A percentile compares a stretch with the other conserved stretches of the same genome.
phyloP scores from a whole-genome alignment of 192 early-diverging fungal species.

The Spizellomyces sp. region DNA sequence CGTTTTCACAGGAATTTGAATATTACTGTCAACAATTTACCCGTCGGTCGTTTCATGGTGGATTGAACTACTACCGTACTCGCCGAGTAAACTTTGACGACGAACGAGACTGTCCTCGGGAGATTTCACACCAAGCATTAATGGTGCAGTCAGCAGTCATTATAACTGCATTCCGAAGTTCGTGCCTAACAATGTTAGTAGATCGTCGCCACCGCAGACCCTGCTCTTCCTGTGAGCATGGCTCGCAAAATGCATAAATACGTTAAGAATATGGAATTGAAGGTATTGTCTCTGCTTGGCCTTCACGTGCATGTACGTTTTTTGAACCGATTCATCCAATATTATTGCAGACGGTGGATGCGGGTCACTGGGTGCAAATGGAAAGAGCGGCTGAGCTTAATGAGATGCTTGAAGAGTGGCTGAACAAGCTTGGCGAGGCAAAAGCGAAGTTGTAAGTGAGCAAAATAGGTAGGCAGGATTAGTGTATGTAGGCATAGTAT shows the following conservation, averaged over 20 bases:
- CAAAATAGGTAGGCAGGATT: too few species aligned
- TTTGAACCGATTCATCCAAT: background rate
- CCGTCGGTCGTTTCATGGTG: conserved; percentile 51
- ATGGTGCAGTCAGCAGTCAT: background rate
- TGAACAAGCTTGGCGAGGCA: background rate
- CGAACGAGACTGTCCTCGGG: conserved; percentile 15
- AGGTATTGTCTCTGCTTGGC: background rate
- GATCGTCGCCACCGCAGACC: background rate
- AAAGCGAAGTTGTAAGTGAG: background rate
- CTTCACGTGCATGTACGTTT: background rate
- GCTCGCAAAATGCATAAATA: conserved; percentile 23
- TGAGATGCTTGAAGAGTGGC: conserved; percentile 20
- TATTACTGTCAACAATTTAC: conserved; percentile 55
- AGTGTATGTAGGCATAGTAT: too few species aligned
- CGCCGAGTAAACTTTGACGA: conserved; percentile 38
- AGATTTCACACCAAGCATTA: background rate
- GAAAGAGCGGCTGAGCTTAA: conserved; percentile 26
- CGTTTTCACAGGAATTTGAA: conserved; percentile 40
- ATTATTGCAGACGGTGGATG: conserved; percentile 1
- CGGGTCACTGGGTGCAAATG: conserved; percentile 32
- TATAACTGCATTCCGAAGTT: background rate
- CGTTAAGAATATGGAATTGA: background rate
- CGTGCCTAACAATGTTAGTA: background rate
- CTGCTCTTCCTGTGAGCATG: conserved; percentile 12
- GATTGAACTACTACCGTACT: conserved; percentile 60